Evolutionary conservation across 2,329 filamentous ascomycete species (phyloP).

Genomic region (Penicillium sp.): DNA sequence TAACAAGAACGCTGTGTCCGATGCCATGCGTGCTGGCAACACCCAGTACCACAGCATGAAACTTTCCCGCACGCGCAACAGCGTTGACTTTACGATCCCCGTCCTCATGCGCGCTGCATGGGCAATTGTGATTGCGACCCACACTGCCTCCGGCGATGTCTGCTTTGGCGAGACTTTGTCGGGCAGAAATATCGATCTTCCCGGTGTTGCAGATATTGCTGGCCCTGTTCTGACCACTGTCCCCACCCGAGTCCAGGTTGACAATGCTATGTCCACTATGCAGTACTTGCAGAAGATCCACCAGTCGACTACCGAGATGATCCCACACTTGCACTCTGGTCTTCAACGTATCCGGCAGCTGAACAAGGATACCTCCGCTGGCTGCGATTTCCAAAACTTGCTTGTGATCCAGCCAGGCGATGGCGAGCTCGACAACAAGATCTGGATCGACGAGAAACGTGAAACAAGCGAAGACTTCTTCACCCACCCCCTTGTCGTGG

Average conservation of each 20-base stretch:
- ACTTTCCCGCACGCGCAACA: conserved; percentile 18
- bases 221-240: conserved; percentile 42
- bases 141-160: conserved; percentile 48
- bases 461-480: conserved; percentile 58
- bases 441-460: conserved; percentile 42
- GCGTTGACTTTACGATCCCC: conserved; percentile 43
- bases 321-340: conserved; percentile 65
- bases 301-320: conserved; percentile 54
- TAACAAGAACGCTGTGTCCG: conserved; percentile 19
- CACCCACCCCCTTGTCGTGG: conserved; percentile 62
- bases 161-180: conserved; percentile 56
- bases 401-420: conserved; percentile 43
- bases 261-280: conserved; percentile 35
- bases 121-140: conserved; percentile 50
- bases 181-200: conserved; percentile 52
- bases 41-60: conserved; percentile 24
- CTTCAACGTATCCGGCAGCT: conserved; percentile 53
- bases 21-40: conserved; percentile 25
- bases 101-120: conserved; percentile 53
- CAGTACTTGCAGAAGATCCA: conserved; percentile 59
- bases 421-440: conserved; percentile 18
- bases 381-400: conserved; percentile 49
- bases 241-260: conserved; percentile 40
- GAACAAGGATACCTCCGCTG: conserved; percentile 46
- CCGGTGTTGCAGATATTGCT: conserved; percentile 48